Evolutionary conservation across 1,139 yeast species (phyloP), one percentile per base, ranked within the genome.

Genomic region (Pichia sp.): DNA sequence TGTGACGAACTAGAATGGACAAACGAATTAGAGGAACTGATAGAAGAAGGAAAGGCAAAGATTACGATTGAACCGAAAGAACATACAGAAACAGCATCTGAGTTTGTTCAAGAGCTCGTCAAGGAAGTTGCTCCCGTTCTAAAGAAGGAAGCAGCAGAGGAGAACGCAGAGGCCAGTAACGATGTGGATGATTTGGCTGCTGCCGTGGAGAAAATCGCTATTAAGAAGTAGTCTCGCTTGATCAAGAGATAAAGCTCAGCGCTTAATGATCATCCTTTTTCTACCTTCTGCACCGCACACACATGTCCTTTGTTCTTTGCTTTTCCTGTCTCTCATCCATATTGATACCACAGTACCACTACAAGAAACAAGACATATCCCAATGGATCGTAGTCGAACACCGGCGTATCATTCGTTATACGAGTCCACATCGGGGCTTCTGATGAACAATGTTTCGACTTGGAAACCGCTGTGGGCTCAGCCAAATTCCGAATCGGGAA

Each of bases 1-100:
- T 75, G 76, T 15, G 59, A 63, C 16, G 51, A 64, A 28, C 58
- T 82, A 38, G 93, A 85, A 0, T 84, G 95, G 95, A 54, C 55
- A 1, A 57, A 66, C 2, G 82, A 48, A 25, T 38, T 46, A 34
- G 48, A 46, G 2, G 39, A 33, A 28, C 40, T 48, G 41, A 45
- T 52, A n/a, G 42, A 40, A 22, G 40, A 37, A 14, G 58, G 56
- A 3, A 38, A 41, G 25, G 30, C 34, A 14, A 24, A 30, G n/a
- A 25, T 39, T 11, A 16, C 9, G 22, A 32, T 9, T 20, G 29
- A 15, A 8, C 26, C 17, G 21, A 7, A 18, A 13, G 16, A 12
- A 12, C 7, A 16, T 25, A 25, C 17, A 7, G 16, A 33, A 25
- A 34, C 35, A 14, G 40, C 46, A 1, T 38, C 40, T 14, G 37